These are phyloP conservation scores for Kwoniella europaea DNA, from an alignment of 768 basidiomycete species.

Conservation along the genomic window DNA sequence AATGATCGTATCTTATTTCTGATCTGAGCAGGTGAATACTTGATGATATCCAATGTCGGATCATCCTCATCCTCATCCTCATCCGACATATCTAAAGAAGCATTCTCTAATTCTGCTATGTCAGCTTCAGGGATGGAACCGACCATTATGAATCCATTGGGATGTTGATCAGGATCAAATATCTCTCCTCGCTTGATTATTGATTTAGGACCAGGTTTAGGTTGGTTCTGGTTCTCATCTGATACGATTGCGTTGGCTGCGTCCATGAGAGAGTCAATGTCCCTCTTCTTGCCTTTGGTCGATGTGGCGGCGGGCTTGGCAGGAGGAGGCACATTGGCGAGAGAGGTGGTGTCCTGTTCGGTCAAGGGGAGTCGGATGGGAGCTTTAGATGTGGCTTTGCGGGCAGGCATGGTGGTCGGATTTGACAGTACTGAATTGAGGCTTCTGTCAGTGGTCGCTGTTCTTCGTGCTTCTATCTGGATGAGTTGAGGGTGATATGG, in stretches of 20 bases:
- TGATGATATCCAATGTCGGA: neutral
- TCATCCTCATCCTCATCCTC: neutral
- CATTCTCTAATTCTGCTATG: neutral
- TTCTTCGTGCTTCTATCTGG: too few relatives aligned
- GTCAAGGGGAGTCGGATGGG: neutral
- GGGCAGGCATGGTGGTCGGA: too few relatives aligned
- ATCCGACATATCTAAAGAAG: neutral
- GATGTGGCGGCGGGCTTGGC: neutral
- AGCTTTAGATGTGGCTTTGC: neutral
- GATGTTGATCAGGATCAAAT: neutral
- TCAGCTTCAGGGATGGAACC: neutral
- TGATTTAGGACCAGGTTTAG: too few relatives aligned
- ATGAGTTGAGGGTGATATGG: neutral
- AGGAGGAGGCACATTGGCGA: neutral
- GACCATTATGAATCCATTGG: neutral
- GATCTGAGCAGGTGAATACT: neutral
- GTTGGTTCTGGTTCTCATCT: neutral
- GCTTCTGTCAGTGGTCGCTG: too few relatives aligned
- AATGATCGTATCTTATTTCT: slow-evolving; percentile 4
- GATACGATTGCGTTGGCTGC: neutral
- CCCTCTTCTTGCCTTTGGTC: neutral
- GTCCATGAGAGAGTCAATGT: neutral
- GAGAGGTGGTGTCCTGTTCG: neutral
- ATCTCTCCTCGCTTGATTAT: neutral
- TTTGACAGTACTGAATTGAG: too few relatives aligned